Evolutionary conservation across 805 yeast species (phyloP), one percentile per base, ranked within the genome.

Genomic region (Starmerella khaoyaiensis): DNA sequence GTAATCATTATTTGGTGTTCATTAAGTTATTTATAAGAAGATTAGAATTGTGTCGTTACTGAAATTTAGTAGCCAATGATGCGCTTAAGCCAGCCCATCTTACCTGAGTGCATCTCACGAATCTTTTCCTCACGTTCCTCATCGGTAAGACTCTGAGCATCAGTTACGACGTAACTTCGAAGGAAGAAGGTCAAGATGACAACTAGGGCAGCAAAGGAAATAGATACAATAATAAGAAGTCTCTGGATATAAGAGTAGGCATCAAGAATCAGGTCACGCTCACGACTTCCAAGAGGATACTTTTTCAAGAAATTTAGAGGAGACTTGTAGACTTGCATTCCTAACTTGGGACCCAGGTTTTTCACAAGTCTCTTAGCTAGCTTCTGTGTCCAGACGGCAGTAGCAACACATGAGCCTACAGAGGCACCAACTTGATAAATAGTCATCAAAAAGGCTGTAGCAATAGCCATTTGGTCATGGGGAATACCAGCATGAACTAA

Each of bases 361-460:
- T 59, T 54, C 22, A 51, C 40, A 31, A 73, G 56, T 48, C 64
- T 51, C 20, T 51, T 48, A 51, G 72, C 76, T 50, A 78, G 60
- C 22, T 63, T 53, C 45, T 74, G 71, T 11, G 79, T 70, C 83
- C 83, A 78, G 31, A 77, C 63, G 21, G 82, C 81, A 45, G 81
- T 82, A n/a, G 79, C 65, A 21, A 78, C 66, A 24, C 76, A 57
- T 25, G 68, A 57, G 21, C 84, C 84, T 33, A 76, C 50, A 8
- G 80, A 79, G 10, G 71, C 57, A 9, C 86, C 86, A 37, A 77
- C 64, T 47, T 71, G 67, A 55, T 74, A 76, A 21, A 68, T 54
- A 2, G 82, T 64, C 50, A 72, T 61, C 58, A 69, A 71, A 33
- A 74, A 55, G 1, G 80, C 66, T 31, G 74, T 67, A 21, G 71